phyloP scores from a whole-genome alignment of 495 filamentous ascomycete species.

The Podospora conica region DNA sequence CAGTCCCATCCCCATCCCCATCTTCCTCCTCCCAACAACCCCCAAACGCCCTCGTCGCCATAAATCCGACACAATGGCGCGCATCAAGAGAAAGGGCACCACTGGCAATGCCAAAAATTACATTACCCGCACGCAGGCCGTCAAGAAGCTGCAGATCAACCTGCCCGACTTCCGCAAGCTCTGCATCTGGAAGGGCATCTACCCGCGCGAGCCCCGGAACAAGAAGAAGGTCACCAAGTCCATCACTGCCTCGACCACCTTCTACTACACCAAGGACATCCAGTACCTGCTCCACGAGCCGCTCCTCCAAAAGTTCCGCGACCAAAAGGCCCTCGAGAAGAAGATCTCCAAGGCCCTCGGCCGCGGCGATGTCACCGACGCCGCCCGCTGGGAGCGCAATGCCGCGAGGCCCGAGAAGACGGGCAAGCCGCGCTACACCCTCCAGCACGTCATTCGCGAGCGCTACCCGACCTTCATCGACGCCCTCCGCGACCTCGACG shows the following conservation, averaged over 20 bases:
- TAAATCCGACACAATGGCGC: conserved; percentile 53
- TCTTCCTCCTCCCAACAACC: conserved; percentile 5
- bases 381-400: conserved; percentile 55
- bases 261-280: conserved; percentile 99
- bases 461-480: conserved; percentile 96
- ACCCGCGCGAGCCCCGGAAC: conserved; percentile 90
- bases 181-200: conserved; percentile 99
- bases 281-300: conserved; percentile 97
- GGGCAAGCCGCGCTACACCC: conserved; percentile 73
- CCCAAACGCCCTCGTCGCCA: not conserved
- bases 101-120: conserved; percentile 96
- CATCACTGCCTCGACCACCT: conserved; percentile 82
- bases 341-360: conserved; percentile 91
- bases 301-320: conserved; percentile 89
- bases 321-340: conserved; percentile 92
- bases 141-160: conserved; percentile 95
- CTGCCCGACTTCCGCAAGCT: conserved; percentile 94
- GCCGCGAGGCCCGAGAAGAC: conserved; percentile 73
- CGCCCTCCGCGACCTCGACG: conserved; percentile 89
- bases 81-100: conserved; percentile 93
- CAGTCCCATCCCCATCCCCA: conserved; percentile 1
- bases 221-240: conserved; percentile 96
- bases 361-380: conserved; percentile 83
- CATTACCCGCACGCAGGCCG: conserved; percentile 91
- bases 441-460: conserved; percentile 96